A percentile compares a stretch with the other conserved stretches of the same genome.
phyloP scores from a whole-genome alignment of 306 rosid species.

The Ammopiptanthus mongolicus region DNA sequence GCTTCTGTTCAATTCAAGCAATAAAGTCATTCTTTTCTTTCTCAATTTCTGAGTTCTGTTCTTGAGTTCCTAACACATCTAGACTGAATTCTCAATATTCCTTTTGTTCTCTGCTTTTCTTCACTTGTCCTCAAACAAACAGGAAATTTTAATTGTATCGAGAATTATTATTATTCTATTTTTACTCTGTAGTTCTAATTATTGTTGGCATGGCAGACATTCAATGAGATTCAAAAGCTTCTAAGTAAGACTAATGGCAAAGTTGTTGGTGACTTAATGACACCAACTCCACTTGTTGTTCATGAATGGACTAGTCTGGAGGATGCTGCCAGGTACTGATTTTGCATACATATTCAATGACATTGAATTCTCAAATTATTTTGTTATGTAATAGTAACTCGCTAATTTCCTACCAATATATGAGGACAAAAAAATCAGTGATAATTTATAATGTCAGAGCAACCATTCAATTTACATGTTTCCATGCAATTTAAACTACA shows the following conservation, averaged over 20 bases:
- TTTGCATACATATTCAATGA: background rate
- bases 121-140: conserved; percentile 3
- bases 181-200: conserved; percentile 23
- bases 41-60: no score
- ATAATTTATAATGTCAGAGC: background rate
- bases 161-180: conserved; percentile 10
- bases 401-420: background rate
- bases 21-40: no score
- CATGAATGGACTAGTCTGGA: conserved; percentile 70
- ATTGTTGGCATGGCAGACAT: conserved; percentile 63
- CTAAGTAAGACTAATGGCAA: conserved; percentile 82
- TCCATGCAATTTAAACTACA: conserved; percentile 2
- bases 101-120: background rate
- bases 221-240: conserved; percentile 79
- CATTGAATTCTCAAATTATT: background rate
- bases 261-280: conserved; percentile 97
- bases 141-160: background rate
- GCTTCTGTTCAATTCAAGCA: no score
- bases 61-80: background rate
- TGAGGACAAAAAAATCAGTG: background rate
- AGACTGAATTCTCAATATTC: background rate
- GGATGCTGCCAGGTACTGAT: conserved; percentile 75
- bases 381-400: background rate
- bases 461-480: background rate
- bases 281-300: conserved; percentile 86